phyloP scores from a whole-genome alignment of 2,329 filamentous ascomycete genomes.

The Calonectria crousiana region DNA sequence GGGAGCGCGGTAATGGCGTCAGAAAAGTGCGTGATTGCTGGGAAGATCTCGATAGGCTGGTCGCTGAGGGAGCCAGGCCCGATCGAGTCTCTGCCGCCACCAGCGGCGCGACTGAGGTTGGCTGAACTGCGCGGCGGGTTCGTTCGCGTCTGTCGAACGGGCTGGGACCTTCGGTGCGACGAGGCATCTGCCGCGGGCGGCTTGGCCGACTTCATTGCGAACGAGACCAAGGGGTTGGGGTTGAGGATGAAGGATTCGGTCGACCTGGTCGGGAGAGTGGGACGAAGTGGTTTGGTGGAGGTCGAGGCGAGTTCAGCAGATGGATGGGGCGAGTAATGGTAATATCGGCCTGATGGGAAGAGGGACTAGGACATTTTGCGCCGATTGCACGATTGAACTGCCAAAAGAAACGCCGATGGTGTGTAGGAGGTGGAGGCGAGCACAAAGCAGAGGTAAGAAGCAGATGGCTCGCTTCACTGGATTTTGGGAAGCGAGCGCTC shows the following conservation, averaged over 20 bases:
- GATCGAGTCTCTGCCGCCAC: slow-evolving; percentile 59
- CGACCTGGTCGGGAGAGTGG: slow-evolving; percentile 36
- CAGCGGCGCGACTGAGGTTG: slow-evolving; percentile 57
- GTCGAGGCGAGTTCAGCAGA: slow-evolving; percentile 23
- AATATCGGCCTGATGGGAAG: slow-evolving; percentile 34
- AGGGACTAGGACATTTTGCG: slow-evolving; percentile 42
- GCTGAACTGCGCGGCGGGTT: slow-evolving; percentile 71
- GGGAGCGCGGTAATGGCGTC: slow-evolving; percentile 93
- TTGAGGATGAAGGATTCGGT: slow-evolving; percentile 35
- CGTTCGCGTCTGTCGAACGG: slow-evolving; percentile 73
- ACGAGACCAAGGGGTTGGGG: slow-evolving; percentile 44
- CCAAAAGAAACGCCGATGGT: slow-evolving; percentile 30
- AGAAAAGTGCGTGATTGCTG: slow-evolving; percentile 81
- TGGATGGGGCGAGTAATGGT: slow-evolving; percentile 35
- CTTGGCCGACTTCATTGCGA: slow-evolving; percentile 69
- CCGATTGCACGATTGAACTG: slow-evolving; percentile 31
- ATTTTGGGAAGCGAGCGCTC: slow-evolving; percentile 42
- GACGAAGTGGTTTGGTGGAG: slow-evolving; percentile 37
- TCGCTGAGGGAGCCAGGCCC: slow-evolving; percentile 59
- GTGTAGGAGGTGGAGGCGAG: slow-evolving; percentile 40
- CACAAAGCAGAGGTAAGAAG: slow-evolving; percentile 38
- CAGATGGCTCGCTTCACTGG: slow-evolving; percentile 35
- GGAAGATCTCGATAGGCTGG: slow-evolving; percentile 75
- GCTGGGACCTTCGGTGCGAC: slow-evolving; percentile 71
- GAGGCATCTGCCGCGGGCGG: slow-evolving; percentile 55